phyloP scores from a whole-genome alignment of 2,329 filamentous ascomycete species.

The Pseudogymnoascus sp. region DNA sequence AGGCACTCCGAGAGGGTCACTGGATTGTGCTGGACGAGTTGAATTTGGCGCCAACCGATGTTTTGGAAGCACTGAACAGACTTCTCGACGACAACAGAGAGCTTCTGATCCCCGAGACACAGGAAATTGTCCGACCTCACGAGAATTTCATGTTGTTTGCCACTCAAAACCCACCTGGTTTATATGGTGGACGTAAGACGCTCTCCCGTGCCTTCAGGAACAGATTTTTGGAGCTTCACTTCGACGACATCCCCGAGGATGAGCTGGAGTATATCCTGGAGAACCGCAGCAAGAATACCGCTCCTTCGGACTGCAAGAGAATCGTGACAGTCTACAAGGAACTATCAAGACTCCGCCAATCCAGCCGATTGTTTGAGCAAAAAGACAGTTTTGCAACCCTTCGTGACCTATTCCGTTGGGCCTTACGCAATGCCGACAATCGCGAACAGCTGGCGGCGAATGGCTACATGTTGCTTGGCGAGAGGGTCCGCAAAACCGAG shows the following conservation, averaged over 20 bases:
- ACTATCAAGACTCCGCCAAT: conserved; percentile 80
- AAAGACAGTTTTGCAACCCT: conserved; percentile 96
- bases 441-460: conserved; percentile 84
- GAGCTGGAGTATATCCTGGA: conserved; percentile 89
- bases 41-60: conserved; percentile 93
- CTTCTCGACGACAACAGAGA: conserved; percentile 94
- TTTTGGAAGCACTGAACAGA: conserved; percentile 90
- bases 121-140: conserved; percentile 86
- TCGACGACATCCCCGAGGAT: conserved; percentile 93
- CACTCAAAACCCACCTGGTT: conserved; percentile 89
- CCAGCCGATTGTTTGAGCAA: conserved; percentile 86
- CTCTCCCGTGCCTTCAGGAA: conserved; percentile 94
- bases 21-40: conserved; percentile 98
- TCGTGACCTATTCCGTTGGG: conserved; percentile 93
- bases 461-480: conserved; percentile 92
- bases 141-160: conserved; percentile 97
- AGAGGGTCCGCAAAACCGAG: conserved; percentile 84
- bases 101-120: conserved; percentile 89
- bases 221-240: conserved; percentile 92
- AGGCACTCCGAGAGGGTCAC: conserved; percentile 83
- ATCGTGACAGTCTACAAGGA: conserved; percentile 94
- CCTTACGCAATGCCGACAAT: conserved; percentile 72
- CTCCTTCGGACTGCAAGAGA: conserved; percentile 80
- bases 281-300: conserved; percentile 74
- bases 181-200: conserved; percentile 91